Evolutionary conservation across 148 eudicot genomes (phyloP), one percentile per base, ranked within the genome.

Genomic region (Camellia sinensis): DNA sequence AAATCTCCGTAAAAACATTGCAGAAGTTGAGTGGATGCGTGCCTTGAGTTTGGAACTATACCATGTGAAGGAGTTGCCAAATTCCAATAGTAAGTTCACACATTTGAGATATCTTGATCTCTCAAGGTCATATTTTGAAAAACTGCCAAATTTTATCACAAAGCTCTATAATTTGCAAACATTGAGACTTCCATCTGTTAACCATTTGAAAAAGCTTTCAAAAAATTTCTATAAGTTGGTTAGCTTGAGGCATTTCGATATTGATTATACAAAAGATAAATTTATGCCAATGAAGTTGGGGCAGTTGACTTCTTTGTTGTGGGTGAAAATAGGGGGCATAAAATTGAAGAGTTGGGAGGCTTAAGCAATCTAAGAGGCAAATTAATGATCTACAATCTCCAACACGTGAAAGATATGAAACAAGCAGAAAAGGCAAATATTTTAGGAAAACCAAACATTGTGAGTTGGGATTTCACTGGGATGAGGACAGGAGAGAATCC

Each of bases 121-220:
- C 48, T 74, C 82, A 4, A 10, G 11, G 1, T 57, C n/a, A 41
- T 1, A 29, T 0, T 67, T 75, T 17, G 7, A 29, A 63, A 7
- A 0, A 7, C 71, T 83, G 56, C 82, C 85, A 3, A 19, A 71
- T 4, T 83, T 65, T 6, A 50, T 83, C 46, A 50, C 70, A 0
- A 48, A 37, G 46, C 85, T 83, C 54, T 61, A 74, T 15, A 60
- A 79, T 69, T 79, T 83, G 76, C 77, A 79, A 14, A 83, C 82
- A 0, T 18, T 79, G 8, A 67, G 57, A 8, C 21, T 65, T 3
- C 13, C 5, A 0, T 5, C 6, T 1, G 44, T 19, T 41, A 0
- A 4, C 3, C 7, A 6, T 21, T 14, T 71, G 17, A 4, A 9
- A 7, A 63, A 50, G 70, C 46, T 83, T 22, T 82, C 67, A 61